A percentile compares a stretch with the other conserved stretches of the same genome.
Conservation (phyloP, 2,329 filamentous ascomycete genomes). For the Aspergillus cejpii region DNA sequence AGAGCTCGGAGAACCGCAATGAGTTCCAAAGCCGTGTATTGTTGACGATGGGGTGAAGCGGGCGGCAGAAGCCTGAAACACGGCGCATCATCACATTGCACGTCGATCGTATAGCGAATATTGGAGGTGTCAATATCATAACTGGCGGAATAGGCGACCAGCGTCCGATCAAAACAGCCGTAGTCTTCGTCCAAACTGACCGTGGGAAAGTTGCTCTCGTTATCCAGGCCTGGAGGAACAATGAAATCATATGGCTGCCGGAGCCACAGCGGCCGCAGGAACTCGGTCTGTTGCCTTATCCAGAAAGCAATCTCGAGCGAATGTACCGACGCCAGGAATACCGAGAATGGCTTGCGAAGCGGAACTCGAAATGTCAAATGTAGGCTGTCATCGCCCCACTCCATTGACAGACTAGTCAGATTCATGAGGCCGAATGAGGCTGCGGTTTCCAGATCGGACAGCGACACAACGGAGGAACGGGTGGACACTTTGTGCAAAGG, state of each 20-base stretch:
- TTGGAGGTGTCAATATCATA: conserved; percentile 62
- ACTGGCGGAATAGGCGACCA: conserved; percentile 63
- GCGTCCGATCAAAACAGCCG: conserved; percentile 58
- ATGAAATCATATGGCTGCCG: conserved; percentile 57
- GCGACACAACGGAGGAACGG: conserved; percentile 49
- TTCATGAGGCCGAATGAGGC: conserved; percentile 59
- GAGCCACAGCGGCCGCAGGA: conserved; percentile 59
- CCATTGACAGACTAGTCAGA: conserved; percentile 54
- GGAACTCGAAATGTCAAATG: conserved; percentile 59
- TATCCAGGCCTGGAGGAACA: conserved; percentile 52
- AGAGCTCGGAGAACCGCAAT: conserved; percentile 63
- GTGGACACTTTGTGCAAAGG: conserved; percentile 55
- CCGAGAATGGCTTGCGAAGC: conserved; percentile 48
- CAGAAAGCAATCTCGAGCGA: conserved; percentile 59
- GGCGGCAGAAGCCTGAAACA: conserved; percentile 59
- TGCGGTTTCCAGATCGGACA: conserved; percentile 46
- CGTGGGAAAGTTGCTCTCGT: conserved; percentile 44
- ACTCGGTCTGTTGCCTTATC: conserved; percentile 56
- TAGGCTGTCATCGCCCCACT: conserved; percentile 58
- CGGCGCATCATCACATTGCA: conserved; percentile 59
- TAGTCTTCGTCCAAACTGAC: conserved; percentile 52
- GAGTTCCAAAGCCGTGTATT: conserved; percentile 58
- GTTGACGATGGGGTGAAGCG: conserved; percentile 41
- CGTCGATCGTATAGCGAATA: conserved; percentile 57
- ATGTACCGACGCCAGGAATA: conserved; percentile 58